Evolutionary conservation across 1,284 basidiomycete species (phyloP).

Genomic region (Ganoderma leucocontextum): DNA sequence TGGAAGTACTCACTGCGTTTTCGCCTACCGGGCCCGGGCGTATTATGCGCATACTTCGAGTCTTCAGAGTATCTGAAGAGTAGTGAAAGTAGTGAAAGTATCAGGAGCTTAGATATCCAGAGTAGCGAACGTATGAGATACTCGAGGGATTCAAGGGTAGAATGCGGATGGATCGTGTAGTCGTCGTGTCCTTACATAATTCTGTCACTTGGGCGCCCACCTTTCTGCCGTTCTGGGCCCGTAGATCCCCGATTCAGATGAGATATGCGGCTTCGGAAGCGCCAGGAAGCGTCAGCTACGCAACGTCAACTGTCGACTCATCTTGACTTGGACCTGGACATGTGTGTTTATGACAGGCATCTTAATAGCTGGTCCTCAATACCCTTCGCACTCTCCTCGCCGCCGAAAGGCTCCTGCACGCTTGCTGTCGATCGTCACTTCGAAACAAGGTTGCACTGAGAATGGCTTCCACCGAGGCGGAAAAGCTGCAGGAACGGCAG

Average conservation of each 20-base stretch:
- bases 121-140: too few species aligned
- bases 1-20: too few species aligned
- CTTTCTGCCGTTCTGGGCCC: neutral
- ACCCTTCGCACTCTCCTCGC: neutral
- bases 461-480: slow-evolving; percentile 2
- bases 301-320: neutral
- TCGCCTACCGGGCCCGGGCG: too few species aligned
- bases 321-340: neutral
- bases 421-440: neutral
- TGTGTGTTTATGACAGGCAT: neutral
- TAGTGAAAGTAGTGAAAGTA: too few species aligned
- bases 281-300: neutral
- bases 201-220: too few species aligned
- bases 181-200: too few species aligned
- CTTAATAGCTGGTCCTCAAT: neutral
- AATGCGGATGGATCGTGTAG: too few species aligned
- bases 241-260: slow-evolving; percentile 4
- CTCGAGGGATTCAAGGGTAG: too few species aligned
- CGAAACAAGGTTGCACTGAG: neutral
- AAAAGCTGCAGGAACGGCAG: slow-evolving; percentile 8
- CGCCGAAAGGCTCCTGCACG: neutral
- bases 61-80: too few species aligned
- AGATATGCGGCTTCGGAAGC: neutral
- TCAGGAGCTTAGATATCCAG: too few species aligned
- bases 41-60: too few species aligned